phyloP scores from a whole-genome alignment of 2,329 filamentous ascomycete genomes.

The Xenoacremonium recifei region DNA sequence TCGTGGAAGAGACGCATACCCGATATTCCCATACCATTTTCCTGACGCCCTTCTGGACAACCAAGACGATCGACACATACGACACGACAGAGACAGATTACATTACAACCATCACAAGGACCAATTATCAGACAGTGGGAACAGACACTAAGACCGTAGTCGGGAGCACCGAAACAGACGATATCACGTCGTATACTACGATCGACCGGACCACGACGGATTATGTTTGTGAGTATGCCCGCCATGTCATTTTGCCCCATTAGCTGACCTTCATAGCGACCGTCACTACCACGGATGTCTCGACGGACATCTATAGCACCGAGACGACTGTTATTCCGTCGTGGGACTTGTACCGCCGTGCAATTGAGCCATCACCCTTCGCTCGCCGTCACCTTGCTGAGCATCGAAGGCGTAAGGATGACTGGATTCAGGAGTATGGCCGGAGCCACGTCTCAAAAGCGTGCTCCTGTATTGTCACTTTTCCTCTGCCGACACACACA shows the following conservation, averaged over 20 bases:
- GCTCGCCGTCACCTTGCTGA: conserved; percentile 1
- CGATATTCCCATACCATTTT: conserved; percentile 8
- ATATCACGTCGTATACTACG: neutral
- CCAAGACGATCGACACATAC: neutral
- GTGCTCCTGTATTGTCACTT: conserved; percentile 8
- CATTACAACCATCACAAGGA: conserved; percentile 4
- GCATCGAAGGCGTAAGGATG: conserved; percentile 2
- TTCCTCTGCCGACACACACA: conserved; percentile 8
- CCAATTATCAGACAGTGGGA: conserved; percentile 5
- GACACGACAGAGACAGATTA: conserved; percentile 1
- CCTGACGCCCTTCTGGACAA: neutral
- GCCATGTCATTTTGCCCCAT: no score
- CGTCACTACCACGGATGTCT: conserved; percentile 4
- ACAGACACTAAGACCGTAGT: conserved; percentile 2
- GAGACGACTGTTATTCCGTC: neutral
- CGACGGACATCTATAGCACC: conserved; percentile 4
- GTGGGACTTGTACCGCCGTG: neutral
- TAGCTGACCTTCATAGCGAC: no score
- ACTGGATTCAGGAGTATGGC: conserved; percentile 7
- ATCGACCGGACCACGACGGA: no score
- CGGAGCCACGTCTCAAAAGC: conserved; percentile 7
- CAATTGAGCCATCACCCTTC: neutral
- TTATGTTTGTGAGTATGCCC: no score
- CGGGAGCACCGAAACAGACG: neutral
- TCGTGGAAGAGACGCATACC: neutral